phyloP scores from a whole-genome alignment of 208 protist genomes.

The Crithidia thermophila region DNA sequence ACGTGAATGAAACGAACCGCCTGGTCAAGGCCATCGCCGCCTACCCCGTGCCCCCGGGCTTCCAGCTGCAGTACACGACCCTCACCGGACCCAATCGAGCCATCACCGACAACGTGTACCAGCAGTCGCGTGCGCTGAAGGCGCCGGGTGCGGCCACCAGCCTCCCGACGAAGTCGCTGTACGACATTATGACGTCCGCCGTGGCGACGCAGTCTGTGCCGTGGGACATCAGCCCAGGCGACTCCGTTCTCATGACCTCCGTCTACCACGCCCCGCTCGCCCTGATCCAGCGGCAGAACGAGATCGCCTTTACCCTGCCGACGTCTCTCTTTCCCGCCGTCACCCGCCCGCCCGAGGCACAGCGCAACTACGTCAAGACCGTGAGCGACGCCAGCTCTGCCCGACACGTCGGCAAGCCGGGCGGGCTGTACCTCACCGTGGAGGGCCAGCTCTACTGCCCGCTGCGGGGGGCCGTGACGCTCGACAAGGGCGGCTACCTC shows the following conservation, averaged over 20 bases:
- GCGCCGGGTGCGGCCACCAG: constrained; percentile 22
- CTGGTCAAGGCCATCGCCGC: constrained; percentile 50
- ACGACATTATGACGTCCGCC: constrained; percentile 17
- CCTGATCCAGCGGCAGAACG: constrained; percentile 19
- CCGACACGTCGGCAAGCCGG: constrained; percentile 9
- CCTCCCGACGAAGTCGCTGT: constrained; percentile 23
- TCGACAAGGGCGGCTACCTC: constrained; percentile 29
- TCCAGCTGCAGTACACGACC: constrained; percentile 44
- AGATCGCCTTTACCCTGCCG: constrained; percentile 49
- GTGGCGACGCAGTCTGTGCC: constrained; percentile 69
- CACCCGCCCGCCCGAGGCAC: constrained; percentile 34
- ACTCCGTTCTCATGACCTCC: constrained; percentile 42
- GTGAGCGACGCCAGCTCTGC: constrained; percentile 16
- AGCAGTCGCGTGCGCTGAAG: constrained; percentile 6
- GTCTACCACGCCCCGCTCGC: constrained; percentile 60
- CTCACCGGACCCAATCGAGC: constrained; percentile 16
- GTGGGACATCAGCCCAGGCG: constrained; percentile 60
- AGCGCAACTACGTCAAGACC: constrained; percentile 51
- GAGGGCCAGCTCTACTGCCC: constrained; percentile 48
- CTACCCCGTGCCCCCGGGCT: constrained; percentile 62
- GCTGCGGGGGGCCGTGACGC: constrained; percentile 45
- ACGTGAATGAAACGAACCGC: constrained; percentile 69
- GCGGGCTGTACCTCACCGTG: constrained; percentile 12
- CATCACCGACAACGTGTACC: constrained; percentile 9
- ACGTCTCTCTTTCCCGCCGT: constrained; percentile 53